Evolutionary conservation across 805 yeast genomes (phyloP), one percentile per base, ranked within the genome.

Genomic region (Nakazawaea wyomingensis): DNA sequence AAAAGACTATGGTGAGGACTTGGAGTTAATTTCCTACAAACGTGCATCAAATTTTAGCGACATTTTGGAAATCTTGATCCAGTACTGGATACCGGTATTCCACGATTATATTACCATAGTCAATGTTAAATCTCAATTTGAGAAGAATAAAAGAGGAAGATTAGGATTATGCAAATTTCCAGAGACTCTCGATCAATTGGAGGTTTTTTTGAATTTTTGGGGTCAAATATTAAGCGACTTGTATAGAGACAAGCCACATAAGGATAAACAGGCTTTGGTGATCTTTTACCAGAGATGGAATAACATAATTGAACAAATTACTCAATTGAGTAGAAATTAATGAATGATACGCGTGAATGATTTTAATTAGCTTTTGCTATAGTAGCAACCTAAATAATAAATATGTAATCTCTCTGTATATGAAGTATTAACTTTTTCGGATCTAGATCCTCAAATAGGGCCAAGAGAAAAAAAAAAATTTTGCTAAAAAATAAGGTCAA

Each of bases 81-180:
- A 73, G 49, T 76, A 66, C 51, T 71, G 80, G 72, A 54, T 76
- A 1, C 69, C 88, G 1, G 82, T 77, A 1, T 85, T 85, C 53
- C 57, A 71, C 4, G 74, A 65, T 2, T 74, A 70, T 44, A 74
- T 82, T 44, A 47, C 53, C 30, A 44, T 9, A 14, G 19, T 33
- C 4, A 37, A 37, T 20, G 26, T 43, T 43, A 3, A 41, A 48
- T 8, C 37, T 39, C 4, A 27, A 34, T 57, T 24, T 52, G 26
- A 33, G 51, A 48, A 46, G 44, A 39, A 49, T 62, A 37, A 44
- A 51, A 47, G 28, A 45, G 40, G 27, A 50, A 14, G 44, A 52
- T 31, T 62, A 65, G 18, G 38, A 4, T 40, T 34, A 20, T 43
- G 52, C 1, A 29, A 38, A 5, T 20, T 53, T 0, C 79, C 82